Evolutionary conservation across 2,329 filamentous ascomycete genomes (phyloP).

Genomic region (Colletotrichum abscissum): DNA sequence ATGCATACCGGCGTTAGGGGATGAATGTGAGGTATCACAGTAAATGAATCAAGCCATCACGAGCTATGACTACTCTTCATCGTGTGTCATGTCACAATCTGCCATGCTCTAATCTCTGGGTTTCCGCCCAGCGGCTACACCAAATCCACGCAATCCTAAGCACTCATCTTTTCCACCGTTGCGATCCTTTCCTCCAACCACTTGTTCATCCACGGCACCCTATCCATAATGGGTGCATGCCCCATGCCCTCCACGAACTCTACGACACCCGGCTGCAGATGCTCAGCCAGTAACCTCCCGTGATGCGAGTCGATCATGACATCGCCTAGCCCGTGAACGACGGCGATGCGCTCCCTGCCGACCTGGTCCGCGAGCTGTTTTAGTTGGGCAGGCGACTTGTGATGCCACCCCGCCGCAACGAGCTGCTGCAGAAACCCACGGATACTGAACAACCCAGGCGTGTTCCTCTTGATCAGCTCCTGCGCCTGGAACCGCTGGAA

Average conservation of each 20-base stretch:
- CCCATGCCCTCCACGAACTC: slow-evolving; percentile 77
- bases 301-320: slow-evolving; percentile 82
- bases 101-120: neutral
- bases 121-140: neutral
- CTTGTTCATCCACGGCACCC: slow-evolving; percentile 74
- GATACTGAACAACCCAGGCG: slow-evolving; percentile 69
- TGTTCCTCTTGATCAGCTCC: slow-evolving; percentile 78
- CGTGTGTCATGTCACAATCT: neutral
- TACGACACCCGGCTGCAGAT: slow-evolving; percentile 70
- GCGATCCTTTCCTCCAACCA: slow-evolving; percentile 69
- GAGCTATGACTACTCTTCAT: neutral
- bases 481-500: slow-evolving; percentile 85
- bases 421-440: slow-evolving; percentile 81
- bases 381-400: slow-evolving; percentile 77
- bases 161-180: slow-evolving; percentile 59
- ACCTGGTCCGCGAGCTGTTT: slow-evolving; percentile 73
- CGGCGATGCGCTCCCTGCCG: slow-evolving; percentile 78
- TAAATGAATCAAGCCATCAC: slow-evolving; percentile 24
- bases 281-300: slow-evolving; percentile 74
- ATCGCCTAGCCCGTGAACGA: slow-evolving; percentile 82
- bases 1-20: slow-evolving; percentile 24
- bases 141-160: neutral
- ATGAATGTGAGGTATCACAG: slow-evolving; percentile 27
- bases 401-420: slow-evolving; percentile 82
- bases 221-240: slow-evolving; percentile 81